A percentile compares a stretch with the other conserved stretches of the same genome.
Evolutionary conservation across 441 rosid species (phyloP).

Genomic region (Metrosideros polymorpha): DNA sequence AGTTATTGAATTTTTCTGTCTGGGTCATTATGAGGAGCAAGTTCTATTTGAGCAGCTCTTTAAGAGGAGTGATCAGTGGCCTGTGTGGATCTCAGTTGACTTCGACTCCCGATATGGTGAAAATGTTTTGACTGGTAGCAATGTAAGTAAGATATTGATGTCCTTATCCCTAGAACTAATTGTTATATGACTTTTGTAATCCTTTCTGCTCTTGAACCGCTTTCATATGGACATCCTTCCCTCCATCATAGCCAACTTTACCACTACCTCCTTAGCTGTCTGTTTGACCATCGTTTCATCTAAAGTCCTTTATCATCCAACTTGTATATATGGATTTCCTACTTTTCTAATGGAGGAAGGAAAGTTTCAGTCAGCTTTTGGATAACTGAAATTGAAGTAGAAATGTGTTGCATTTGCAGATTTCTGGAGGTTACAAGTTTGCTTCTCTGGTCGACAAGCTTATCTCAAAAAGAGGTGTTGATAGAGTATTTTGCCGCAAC

Average conservation of each 20-base stretch:
- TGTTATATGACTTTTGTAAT: background rate
- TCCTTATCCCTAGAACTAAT: background rate
- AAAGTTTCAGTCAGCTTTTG: background rate
- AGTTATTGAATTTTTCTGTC: slow-evolving; percentile 49
- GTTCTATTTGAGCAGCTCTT: slow-evolving; percentile 55
- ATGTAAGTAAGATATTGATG: slow-evolving; percentile 27
- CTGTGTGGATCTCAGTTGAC: slow-evolving; percentile 56
- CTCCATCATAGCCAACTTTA: background rate
- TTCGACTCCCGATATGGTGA: slow-evolving; percentile 17
- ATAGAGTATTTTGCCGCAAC: slow-evolving; percentile 32
- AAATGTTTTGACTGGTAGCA: slow-evolving; percentile 7
- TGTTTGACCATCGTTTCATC: background rate
- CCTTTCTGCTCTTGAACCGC: background rate
- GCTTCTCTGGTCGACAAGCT: slow-evolving; percentile 67
- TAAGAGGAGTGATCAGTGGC: slow-evolving; percentile 62
- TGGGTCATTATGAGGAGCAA: slow-evolving; percentile 53
- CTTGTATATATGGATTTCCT: slow-evolving; percentile 8
- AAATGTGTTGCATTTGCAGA: slow-evolving; percentile 24
- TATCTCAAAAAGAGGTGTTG: slow-evolving; percentile 49
- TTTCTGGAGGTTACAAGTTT: slow-evolving; percentile 44
- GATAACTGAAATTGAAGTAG: background rate
- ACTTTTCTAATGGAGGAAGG: background rate
- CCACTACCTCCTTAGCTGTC: background rate
- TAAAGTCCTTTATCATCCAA: background rate
- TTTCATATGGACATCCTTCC: background rate